Evolutionary conservation across 352 stramenopile genomes (phyloP), one percentile per base, ranked within the genome.

Genomic region (Phytophthora hibernalis): DNA sequence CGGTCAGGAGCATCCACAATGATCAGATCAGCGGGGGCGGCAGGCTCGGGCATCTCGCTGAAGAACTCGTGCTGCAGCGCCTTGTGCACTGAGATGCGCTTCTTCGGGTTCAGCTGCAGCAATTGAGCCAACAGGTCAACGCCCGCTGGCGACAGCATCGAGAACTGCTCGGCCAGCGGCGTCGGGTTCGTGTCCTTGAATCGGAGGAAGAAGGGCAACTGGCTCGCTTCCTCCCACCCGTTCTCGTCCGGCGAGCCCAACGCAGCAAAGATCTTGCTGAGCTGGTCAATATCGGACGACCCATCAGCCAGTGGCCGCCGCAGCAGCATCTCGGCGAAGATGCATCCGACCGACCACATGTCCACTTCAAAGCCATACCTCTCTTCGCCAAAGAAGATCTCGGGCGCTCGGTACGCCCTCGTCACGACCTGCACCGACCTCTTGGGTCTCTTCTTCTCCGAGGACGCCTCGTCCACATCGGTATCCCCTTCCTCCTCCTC

Each of bases 281-380:
- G 72, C 65, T 93, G 83, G 40, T 93, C 87, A 58, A 95, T 93
- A 53, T 93, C 87, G 18, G 87, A 93, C 1, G 69, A 72, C 2
- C 87, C 85, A 20, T 92, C 82, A 8, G 89, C 87, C 31, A 87
- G 79, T 2, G 83, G 76, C 26, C 63, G 63, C 16, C 83, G 80
- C 49, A 91, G 62, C 44, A 93, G 40, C 74, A 95, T 74, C 63
- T 95, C 87, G 2, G 79, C 83, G 44, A 95, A 93, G 52, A 95
- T 88, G 57, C 85, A 95, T 28, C 87, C 87, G 3, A 90, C 70
- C 0, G 83, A 91, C 85, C 87, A 95, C 63, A 93, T 80, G 54
- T 95, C 85, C 44, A 93, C 80, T 35, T 77, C 74, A 16, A 67
- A 63, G 5, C 76, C 77, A 71, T 93, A 93, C 3, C 61, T 59